Percentiles rank a stretch among this genome's conserved stretches.
Evolutionary conservation across 176 grass and related monocot species (phyloP).

Genomic region (Saccharum officinarum): DNA sequence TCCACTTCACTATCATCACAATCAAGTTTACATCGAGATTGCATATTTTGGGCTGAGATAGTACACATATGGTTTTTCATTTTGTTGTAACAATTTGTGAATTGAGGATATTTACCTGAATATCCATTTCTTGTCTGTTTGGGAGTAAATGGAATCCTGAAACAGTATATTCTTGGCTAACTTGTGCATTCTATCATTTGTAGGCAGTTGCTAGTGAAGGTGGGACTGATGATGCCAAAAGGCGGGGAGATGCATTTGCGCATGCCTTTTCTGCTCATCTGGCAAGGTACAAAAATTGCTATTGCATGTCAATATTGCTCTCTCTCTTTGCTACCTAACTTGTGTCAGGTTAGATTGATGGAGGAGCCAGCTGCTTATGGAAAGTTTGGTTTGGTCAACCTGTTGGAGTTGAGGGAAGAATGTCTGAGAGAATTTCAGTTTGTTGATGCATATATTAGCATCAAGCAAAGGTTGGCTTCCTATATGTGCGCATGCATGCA

Average conservation of each 20-base stretch:
- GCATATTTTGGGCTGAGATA: slow-evolving; percentile 5
- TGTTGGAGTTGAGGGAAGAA: slow-evolving; percentile 97
- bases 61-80: no score
- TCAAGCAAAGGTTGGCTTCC: slow-evolving; percentile 86
- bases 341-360: slow-evolving; percentile 76
- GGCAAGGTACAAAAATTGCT: slow-evolving; percentile 61
- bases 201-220: slow-evolving; percentile 99
- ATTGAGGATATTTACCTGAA: slow-evolving; percentile 20
- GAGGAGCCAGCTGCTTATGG: slow-evolving; percentile 98
- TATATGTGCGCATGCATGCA: not conserved
- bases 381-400: slow-evolving; percentile 87
- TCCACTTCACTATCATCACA: not conserved
- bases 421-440: slow-evolving; percentile 99
- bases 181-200: slow-evolving; percentile 15
- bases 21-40: not conserved
- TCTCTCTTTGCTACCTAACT: slow-evolving; percentile 38
- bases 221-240: slow-evolving; percentile 94
- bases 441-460: slow-evolving; percentile 92
- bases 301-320: slow-evolving; percentile 8
- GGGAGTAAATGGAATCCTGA: not conserved
- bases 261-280: slow-evolving; percentile 98
- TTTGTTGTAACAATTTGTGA: not conserved
- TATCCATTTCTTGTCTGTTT: not conserved
- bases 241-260: slow-evolving; percentile 92
- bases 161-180: not conserved